Evolutionary conservation across 2,329 filamentous ascomycete species (phyloP).

Genomic region (Fusarium continuum): DNA sequence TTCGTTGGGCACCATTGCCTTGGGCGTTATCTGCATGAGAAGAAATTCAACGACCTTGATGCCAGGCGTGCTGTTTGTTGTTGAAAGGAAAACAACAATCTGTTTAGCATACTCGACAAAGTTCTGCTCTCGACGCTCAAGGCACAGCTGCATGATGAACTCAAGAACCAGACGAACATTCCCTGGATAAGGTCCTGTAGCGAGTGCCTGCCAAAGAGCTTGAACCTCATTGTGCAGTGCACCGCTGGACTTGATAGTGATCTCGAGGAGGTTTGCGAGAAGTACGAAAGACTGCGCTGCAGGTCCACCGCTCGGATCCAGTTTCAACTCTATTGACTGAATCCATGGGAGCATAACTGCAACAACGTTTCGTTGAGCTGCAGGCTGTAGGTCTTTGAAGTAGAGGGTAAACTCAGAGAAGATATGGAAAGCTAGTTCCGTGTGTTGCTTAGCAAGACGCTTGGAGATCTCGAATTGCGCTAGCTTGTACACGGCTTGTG

Average conservation of each 20-base stretch:
- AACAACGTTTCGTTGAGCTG: slow-evolving; percentile 91
- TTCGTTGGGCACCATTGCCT: slow-evolving; percentile 95
- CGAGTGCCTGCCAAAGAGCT: slow-evolving; percentile 94
- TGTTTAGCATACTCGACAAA: slow-evolving; percentile 99
- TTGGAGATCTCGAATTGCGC: slow-evolving; percentile 98
- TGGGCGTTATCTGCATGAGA: slow-evolving; percentile 88
- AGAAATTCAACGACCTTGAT: slow-evolving; percentile 95
- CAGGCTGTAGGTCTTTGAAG: slow-evolving; percentile 85
- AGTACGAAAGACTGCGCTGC: slow-evolving; percentile 94
- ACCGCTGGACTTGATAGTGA: slow-evolving; percentile 90
- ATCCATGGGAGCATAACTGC: slow-evolving; percentile 97
- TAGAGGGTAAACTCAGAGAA: slow-evolving; percentile 96
- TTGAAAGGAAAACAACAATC: slow-evolving; percentile 94
- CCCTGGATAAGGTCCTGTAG: slow-evolving; percentile 88
- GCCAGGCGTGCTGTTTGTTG: slow-evolving; percentile 75
- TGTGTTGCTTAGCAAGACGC: slow-evolving; percentile 85
- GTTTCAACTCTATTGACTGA: slow-evolving; percentile 88
- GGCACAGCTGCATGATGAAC: slow-evolving; percentile 93
- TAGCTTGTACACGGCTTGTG: slow-evolving; percentile 95
- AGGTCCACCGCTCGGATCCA: slow-evolving; percentile 90
- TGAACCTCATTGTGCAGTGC: slow-evolving; percentile 96
- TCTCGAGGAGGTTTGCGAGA: slow-evolving; percentile 92
- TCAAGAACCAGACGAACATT: slow-evolving; percentile 95
- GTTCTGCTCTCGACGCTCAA: slow-evolving; percentile 95
- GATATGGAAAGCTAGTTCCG: slow-evolving; percentile 88